These are phyloP conservation scores for Diatrype stigma DNA, from an alignment of 2,329 filamentous ascomycete species.

Conservation along the genomic window DNA sequence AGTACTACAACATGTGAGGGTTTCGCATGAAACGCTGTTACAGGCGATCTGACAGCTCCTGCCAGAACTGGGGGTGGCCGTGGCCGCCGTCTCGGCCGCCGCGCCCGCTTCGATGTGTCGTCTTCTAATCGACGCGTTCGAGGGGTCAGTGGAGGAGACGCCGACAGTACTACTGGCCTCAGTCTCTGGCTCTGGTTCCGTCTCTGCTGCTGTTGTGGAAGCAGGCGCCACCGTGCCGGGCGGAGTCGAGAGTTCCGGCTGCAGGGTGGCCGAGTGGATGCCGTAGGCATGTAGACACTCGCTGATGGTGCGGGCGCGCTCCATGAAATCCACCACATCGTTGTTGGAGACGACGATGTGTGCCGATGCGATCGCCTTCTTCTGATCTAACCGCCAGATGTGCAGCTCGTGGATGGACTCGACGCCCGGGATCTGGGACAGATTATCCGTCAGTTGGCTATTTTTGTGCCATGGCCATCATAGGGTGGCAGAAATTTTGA, in stretches of 20 bases:
- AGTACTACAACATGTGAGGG: conserved; percentile 25
- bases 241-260: conserved; percentile 50
- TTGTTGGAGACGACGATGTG: conserved; percentile 61
- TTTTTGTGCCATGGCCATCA: too few species aligned
- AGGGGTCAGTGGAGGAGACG: conserved; percentile 2
- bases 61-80: too few species aligned
- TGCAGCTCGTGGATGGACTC: conserved; percentile 67
- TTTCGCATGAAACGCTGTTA: conserved; percentile 24
- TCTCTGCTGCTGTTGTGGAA: not conserved
- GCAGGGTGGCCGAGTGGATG: conserved; percentile 66
- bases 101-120: conserved; percentile 17
- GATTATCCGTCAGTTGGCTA: not conserved
- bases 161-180: not conserved
- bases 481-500: too few species aligned
- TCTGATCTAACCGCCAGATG: conserved; percentile 69
- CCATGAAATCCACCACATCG: conserved; percentile 54
- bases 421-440: conserved; percentile 58
- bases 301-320: conserved; percentile 56
- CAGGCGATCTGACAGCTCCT: conserved; percentile 26
- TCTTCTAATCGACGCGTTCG: conserved; percentile 24
- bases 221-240: conserved; percentile 1
- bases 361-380: conserved; percentile 64
- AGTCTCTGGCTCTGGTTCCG: too few species aligned
- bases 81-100: not conserved
- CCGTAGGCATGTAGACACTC: conserved; percentile 71